These are phyloP conservation scores for Ustilago vetiveriae DNA, from an alignment of 1,284 basidiomycete species.

Conservation along the genomic window DNA sequence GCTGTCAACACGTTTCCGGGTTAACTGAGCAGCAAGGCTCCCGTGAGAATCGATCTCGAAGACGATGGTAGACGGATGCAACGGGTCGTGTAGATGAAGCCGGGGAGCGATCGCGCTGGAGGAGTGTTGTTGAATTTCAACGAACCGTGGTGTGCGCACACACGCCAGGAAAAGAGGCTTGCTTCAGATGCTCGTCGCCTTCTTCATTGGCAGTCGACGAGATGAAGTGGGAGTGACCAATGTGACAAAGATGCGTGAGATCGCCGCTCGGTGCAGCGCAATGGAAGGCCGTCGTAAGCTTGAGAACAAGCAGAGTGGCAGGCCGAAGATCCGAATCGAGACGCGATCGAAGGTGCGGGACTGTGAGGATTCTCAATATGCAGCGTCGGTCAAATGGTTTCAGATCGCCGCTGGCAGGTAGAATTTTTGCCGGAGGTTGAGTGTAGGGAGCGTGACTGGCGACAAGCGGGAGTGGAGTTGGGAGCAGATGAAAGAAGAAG, in stretches of 20 bases:
- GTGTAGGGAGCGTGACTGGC: constrained; percentile 35
- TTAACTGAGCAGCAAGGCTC: background rate
- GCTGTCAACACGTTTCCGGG: too few species aligned
- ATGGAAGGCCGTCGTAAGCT: too few species aligned
- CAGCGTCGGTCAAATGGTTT: too few species aligned
- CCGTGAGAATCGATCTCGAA: background rate
- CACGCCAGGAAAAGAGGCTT: constrained; percentile 5
- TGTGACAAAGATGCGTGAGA: constrained; percentile 11
- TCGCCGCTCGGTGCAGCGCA: too few species aligned
- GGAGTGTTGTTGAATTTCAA: background rate
- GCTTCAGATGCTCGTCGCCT: constrained; percentile 6
- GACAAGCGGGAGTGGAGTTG: background rate
- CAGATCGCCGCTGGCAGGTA: too few species aligned
- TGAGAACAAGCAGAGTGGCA: background rate
- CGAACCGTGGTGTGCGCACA: background rate
- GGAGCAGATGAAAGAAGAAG: too few species aligned
- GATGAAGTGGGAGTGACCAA: constrained; percentile 13
- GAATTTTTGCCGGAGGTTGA: too few species aligned
- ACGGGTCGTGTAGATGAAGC: background rate
- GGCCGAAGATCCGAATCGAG: background rate
- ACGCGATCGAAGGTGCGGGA: background rate
- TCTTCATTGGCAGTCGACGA: constrained; percentile 20
- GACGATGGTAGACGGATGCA: too few species aligned
- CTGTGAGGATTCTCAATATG: too few species aligned
- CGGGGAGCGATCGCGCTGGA: background rate